Conservation (phyloP, 208 protist species). For the Histomonas meleagridis region DNA sequence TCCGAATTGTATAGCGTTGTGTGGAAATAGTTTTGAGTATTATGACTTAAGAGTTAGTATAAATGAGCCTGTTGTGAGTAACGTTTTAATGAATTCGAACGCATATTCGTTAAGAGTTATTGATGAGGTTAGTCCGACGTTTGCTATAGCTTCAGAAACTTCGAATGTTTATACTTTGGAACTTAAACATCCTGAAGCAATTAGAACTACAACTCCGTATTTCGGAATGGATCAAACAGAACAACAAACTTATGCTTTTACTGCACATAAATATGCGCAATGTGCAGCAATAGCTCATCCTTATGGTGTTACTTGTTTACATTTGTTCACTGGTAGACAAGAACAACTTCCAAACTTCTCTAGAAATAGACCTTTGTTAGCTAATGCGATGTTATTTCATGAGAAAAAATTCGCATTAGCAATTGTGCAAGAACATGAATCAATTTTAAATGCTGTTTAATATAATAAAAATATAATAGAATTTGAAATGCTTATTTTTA, state of each 20-base stretch:
- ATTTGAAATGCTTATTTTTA: neutral
- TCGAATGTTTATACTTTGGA: neutral
- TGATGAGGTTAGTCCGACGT: neutral
- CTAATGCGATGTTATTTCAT: neutral
- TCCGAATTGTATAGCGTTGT: neutral
- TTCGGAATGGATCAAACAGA: neutral
- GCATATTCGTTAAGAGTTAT: neutral
- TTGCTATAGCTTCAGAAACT: neutral
- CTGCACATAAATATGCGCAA: neutral
- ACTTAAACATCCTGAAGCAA: neutral
- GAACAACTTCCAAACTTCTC: neutral
- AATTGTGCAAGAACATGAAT: neutral
- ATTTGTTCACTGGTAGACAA: neutral
- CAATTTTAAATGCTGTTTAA: neutral
- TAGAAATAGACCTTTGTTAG: neutral
- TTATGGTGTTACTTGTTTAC: neutral
- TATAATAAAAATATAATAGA: neutral
- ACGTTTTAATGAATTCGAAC: neutral
- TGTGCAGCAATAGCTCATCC: neutral
- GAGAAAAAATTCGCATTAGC: neutral
- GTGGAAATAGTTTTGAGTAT: neutral
- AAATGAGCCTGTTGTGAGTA: neutral
- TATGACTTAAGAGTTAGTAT: neutral
- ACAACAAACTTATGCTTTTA: neutral
- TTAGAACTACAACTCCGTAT: neutral